phyloP scores from a whole-genome alignment of 2,329 filamentous ascomycete species.

The Clonostachys rosea region DNA sequence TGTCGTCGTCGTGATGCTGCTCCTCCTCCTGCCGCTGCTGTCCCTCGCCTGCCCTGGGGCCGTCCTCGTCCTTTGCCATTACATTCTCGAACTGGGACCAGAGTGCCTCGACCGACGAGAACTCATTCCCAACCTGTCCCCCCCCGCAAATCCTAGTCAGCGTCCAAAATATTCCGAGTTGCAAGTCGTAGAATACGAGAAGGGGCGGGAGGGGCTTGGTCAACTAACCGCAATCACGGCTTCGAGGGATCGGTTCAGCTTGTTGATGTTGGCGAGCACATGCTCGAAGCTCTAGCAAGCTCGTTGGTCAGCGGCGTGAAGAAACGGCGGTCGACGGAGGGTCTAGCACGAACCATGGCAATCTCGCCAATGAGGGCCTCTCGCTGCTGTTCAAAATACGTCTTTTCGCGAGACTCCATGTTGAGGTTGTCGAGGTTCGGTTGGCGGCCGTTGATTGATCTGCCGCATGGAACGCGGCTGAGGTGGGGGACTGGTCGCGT shows the following conservation, averaged over 20 bases:
- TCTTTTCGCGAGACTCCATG: conserved; percentile 33
- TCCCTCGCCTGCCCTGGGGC: conserved; percentile 17
- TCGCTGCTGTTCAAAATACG: conserved; percentile 74
- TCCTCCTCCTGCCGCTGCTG: conserved; percentile 14
- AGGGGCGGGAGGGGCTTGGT: too few relatives aligned
- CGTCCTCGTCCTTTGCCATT: conserved; percentile 66
- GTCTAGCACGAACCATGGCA: conserved; percentile 49
- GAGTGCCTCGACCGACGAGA: conserved; percentile 91
- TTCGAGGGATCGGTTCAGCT: conserved; percentile 86
- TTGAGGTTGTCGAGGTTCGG: background rate
- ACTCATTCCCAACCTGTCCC: conserved; percentile 82
- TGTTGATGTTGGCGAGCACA: conserved; percentile 93
- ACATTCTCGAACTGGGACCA: conserved; percentile 98
- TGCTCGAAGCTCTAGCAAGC: conserved; percentile 69
- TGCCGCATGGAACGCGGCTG: too few relatives aligned
- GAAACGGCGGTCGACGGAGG: background rate
- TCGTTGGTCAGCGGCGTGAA: background rate
- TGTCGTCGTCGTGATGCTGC: conserved; percentile 11
- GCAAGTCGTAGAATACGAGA: background rate
- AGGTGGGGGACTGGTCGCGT: too few relatives aligned
- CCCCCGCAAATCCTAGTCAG: background rate
- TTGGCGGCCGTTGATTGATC: too few relatives aligned
- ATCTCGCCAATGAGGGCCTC: conserved; percentile 69
- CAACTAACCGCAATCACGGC: conserved; percentile 75
- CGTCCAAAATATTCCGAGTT: background rate